Evolutionary conservation across 2,329 filamentous ascomycete genomes (phyloP), one percentile per base, ranked within the genome.

Genomic region (Onygenales sp.): DNA sequence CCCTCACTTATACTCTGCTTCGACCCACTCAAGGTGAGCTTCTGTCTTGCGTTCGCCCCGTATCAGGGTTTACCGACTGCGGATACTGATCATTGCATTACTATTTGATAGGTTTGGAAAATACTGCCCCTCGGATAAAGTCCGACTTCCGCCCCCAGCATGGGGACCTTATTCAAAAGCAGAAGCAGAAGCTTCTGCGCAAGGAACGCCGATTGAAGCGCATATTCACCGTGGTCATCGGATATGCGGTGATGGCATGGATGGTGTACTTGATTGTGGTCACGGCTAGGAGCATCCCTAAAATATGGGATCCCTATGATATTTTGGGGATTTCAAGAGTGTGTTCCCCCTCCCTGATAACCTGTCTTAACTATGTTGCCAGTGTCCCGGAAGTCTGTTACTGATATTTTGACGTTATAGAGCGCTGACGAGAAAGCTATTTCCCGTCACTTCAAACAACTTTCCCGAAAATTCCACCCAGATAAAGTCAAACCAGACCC

Each of bases 271-370:
- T 98, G 56, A 95, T 97, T 67, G 69, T 84, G 56, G 84, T 87
- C 49, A 93, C 90, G 53, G 82, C 87, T 61, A 81, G 81, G 54
- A 82, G 83, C 1, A 72, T 78, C 33, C 80, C 84, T 47, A 89
- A 93, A 73, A 79, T 95, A 54, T 98, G 92, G 88, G 94, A 98
- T 72, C 93, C 93, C 1, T 98, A 97, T 73, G 88, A 95, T 61
- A 94, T 98, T 62, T 75, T 98, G 54, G 89, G 88, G 45, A 80
- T 98, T 54, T 83, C 87, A 61, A 87, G 91, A 71, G 86, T 89
- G 75, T 63, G 79, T 64, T 50, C 9, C 32, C 7, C 35, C 50
- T 57, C 32, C 14, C 13, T 46, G 38, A 49, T 51, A 17, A 31
- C 7, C 21, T 17, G 10, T 17, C 7, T 17, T 31, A 45, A n/a